These are phyloP conservation scores for Pestalotiopsis sp. DNA, from an alignment of 2,329 filamentous ascomycete species.

Conservation along the genomic window DNA sequence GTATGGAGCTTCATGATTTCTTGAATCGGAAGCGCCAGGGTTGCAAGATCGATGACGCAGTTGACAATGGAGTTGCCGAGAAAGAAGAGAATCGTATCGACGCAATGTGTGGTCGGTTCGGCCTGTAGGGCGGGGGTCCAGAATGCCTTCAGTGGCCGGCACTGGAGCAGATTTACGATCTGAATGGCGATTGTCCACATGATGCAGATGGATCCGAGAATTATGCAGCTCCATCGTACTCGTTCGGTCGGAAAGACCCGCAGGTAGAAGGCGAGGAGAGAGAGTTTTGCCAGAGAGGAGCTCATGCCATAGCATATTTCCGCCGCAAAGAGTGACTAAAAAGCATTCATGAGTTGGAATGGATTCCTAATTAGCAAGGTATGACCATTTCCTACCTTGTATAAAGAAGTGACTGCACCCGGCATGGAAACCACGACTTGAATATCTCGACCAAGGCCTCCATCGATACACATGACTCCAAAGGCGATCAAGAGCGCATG, in stretches of 20 bases:
- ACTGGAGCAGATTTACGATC: constrained; percentile 1
- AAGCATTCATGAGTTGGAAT: background rate
- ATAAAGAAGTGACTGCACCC: background rate
- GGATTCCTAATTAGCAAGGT: background rate
- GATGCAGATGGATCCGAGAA: constrained; percentile 9
- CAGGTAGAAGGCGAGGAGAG: constrained; percentile 16
- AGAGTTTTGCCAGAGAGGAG: constrained; percentile 17
- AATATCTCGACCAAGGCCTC: background rate
- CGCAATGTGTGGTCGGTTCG: background rate
- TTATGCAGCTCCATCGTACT: constrained; percentile 7
- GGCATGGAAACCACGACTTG: background rate
- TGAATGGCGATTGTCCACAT: background rate
- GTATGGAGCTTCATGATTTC: constrained; percentile 9
- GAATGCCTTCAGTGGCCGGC: background rate
- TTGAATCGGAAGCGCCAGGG: constrained; percentile 16
- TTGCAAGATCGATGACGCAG: constrained; percentile 11
- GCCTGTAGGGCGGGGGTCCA: background rate
- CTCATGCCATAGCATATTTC: constrained; percentile 11
- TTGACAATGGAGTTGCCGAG: background rate
- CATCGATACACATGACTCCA: background rate
- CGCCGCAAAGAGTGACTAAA: constrained; percentile 27
- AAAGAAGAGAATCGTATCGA: background rate
- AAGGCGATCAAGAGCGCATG: background rate
- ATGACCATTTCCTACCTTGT: background rate
- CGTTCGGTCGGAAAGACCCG: constrained; percentile 17